Evolutionary conservation across 2,329 filamentous ascomycete species (phyloP).

Genomic region (Neofusicoccum cordaticola): DNA sequence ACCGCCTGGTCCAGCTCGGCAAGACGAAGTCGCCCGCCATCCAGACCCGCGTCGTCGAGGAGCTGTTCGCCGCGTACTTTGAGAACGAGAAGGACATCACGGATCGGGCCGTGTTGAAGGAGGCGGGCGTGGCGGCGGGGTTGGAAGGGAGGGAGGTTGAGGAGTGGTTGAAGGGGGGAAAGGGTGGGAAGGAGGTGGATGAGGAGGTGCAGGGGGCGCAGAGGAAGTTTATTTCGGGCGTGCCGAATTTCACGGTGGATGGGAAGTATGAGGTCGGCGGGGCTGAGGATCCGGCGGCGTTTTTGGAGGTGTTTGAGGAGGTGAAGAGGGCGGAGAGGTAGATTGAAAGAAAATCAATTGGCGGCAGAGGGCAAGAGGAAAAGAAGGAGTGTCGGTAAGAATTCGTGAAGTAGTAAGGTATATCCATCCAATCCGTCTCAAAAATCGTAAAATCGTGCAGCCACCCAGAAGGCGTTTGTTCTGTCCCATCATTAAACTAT

Average conservation of each 20-base stretch:
- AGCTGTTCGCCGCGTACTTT: constrained; percentile 44
- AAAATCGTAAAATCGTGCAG: background rate
- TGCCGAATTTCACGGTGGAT: constrained; percentile 75
- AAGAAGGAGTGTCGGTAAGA: background rate
- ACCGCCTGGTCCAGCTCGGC: constrained; percentile 71
- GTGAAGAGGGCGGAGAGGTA: constrained; percentile 48
- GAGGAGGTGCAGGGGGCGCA: constrained; percentile 46
- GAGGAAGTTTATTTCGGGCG: constrained; percentile 58
- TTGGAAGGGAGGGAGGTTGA: constrained; percentile 42
- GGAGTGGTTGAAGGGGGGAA: constrained; percentile 44
- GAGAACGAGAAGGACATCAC: constrained; percentile 50
- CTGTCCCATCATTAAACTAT: background rate
- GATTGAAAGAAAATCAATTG: background rate
- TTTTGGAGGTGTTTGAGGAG: constrained; percentile 63
- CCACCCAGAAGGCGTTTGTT: too few relatives aligned
- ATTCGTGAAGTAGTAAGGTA: background rate
- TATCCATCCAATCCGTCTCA: background rate
- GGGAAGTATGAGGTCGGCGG: constrained; percentile 65
- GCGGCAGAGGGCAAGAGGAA: background rate
- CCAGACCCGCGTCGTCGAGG: constrained; percentile 42
- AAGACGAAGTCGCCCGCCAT: constrained; percentile 53
- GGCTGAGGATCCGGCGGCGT: constrained; percentile 67
- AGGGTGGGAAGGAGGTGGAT: constrained; percentile 46
- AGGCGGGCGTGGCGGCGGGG: constrained; percentile 43
- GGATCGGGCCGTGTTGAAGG: constrained; percentile 37